Conservation (phyloP, 2,329 filamentous ascomycete species). For the Mariannaea elegans region DNA sequence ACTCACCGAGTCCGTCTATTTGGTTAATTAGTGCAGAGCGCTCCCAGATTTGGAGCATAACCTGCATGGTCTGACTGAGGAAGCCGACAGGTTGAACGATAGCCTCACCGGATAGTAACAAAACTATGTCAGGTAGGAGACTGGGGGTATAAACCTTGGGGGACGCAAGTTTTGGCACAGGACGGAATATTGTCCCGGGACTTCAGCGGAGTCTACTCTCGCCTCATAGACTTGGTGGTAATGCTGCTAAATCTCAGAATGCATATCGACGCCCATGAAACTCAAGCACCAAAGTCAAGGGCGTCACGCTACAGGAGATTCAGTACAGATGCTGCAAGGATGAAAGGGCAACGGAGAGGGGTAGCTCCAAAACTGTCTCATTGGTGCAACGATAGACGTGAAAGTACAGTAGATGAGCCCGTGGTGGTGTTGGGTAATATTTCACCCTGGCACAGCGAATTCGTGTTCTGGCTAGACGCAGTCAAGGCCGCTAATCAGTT, state of each 20-base stretch:
- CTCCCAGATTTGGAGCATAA: background rate
- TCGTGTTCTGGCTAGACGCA: background rate
- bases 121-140: too few relatives aligned
- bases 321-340: too few relatives aligned
- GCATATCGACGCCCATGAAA: slow-evolving; percentile 15
- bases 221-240: too few relatives aligned
- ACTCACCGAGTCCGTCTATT: background rate
- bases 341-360: too few relatives aligned
- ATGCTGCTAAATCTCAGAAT: slow-evolving; percentile 25
- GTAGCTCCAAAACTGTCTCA: background rate
- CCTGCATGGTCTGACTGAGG: too few relatives aligned
- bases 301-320: background rate
- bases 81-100: background rate
- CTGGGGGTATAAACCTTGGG: too few relatives aligned
- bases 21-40: background rate
- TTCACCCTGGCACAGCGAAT: slow-evolving; percentile 1
- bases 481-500: too few relatives aligned
- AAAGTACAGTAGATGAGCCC: background rate
- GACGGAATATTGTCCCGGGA: too few relatives aligned
- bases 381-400: too few relatives aligned
- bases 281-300: slow-evolving; percentile 9
- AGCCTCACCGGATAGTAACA: too few relatives aligned
- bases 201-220: too few relatives aligned
- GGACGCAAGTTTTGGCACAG: too few relatives aligned
- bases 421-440: background rate